Base-by-base conservation (phyloP, 768 basidiomycete species). In the Tremella mesenterica region DNA sequence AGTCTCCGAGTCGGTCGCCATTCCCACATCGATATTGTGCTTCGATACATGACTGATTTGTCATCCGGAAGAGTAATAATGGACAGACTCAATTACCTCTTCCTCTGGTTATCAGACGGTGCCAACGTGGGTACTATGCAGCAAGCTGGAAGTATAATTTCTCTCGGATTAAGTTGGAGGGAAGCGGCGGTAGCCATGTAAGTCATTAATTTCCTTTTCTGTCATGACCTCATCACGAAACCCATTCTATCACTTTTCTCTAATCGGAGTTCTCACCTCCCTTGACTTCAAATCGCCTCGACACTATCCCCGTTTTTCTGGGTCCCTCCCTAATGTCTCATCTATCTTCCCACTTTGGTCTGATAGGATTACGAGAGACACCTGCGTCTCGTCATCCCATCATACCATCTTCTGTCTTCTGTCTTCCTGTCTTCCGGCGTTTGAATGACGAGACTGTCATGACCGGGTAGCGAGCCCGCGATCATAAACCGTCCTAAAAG, bases 91-190 rank as follows among this genome's bases (percentile, higher is more conserved):
- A 65, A 68, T 52, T 68, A 65, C 44, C 61, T 69, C 41, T 69
- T 65, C 58, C 54, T 69, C 4, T 69, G 67, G 67, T 52, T 64
- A 27, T 57, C 64, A 13, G 67, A 69, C 33, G 67, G 67, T 48
- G 67, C 67, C 45, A 69, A 69, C 41, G 62, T 69, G 44, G 67
- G 67, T 18, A 69, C 67, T 14, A 69, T 69, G 67, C 67, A 69
- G 52, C 67, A 69, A 52, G 67, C 67, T 28, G 58, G 54, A 33
- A 60, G 60, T 8, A 65, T 69, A 57, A 57, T 69, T 23, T 59
- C 67, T 18, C 54, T 69, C 18, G 67, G 67, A 50, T 47, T 69
- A 1, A 53, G 50, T 29, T 69, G 67, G 67, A 45, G 60, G 34
- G 67, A 69, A 48, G 67, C 67, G 10, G 43, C 60, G 0, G 64